These are phyloP conservation scores for Citrus glauca DNA, from an alignment of 345 rosid genomes.

Conservation along the genomic window DNA sequence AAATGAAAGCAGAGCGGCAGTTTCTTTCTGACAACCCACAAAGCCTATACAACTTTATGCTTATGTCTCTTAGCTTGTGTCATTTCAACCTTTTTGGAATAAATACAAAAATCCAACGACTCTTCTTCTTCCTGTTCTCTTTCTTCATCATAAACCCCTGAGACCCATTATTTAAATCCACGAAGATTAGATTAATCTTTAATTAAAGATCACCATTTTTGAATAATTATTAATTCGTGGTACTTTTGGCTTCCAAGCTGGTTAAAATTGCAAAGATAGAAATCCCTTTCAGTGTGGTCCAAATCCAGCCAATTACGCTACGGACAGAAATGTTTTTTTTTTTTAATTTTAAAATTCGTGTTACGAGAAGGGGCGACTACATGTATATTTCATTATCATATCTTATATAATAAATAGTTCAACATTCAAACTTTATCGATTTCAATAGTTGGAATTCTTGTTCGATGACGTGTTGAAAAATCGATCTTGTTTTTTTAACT, in stretches of 20 bases:
- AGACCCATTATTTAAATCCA: conserved; percentile 1
- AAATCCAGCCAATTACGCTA: too few species aligned
- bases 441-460: neutral
- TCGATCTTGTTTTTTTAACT: too few species aligned
- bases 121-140: neutral
- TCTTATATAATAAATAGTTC: neutral
- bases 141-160: neutral
- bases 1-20: conserved; percentile 2
- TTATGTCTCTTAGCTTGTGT: conserved; percentile 19
- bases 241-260: neutral
- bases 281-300: neutral
- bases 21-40: conserved; percentile 15
- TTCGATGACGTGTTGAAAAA: neutral
- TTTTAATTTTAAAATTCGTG: neutral
- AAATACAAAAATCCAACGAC: conserved; percentile 38
- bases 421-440: neutral
- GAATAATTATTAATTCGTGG: neutral
- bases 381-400: neutral
- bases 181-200: neutral
- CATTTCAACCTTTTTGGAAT: conserved; percentile 34
- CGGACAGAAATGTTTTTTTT: too few species aligned
- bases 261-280: neutral
- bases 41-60: conserved; percentile 20
- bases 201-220: neutral
- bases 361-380: neutral